These are phyloP conservation scores for Xylaria longipes DNA, from an alignment of 495 filamentous ascomycete species.

Conservation along the genomic window DNA sequence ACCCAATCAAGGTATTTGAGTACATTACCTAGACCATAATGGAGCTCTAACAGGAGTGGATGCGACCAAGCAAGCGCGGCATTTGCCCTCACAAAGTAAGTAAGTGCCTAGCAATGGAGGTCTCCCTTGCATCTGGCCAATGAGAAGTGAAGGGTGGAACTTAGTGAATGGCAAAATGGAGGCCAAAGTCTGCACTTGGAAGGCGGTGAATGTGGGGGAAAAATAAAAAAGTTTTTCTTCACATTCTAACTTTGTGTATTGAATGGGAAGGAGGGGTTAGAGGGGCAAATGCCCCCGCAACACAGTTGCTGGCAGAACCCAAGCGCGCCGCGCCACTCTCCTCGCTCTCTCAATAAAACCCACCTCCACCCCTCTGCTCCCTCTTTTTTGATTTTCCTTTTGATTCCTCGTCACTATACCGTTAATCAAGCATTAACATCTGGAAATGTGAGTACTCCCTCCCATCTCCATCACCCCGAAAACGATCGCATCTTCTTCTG, in stretches of 20 bases:
- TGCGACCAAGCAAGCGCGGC: constrained; percentile 12
- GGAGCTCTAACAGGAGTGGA: neutral
- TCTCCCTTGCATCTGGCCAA: neutral
- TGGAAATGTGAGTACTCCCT: constrained; percentile 29
- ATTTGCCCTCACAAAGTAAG: constrained; percentile 19
- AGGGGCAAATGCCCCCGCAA: constrained; percentile 41
- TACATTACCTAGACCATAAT: neutral
- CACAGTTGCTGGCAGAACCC: constrained; percentile 30
- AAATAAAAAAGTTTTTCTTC: constrained; percentile 22
- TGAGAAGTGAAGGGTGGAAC: neutral
- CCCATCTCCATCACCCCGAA: neutral
- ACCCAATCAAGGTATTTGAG: constrained; percentile 2
- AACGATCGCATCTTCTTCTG: neutral
- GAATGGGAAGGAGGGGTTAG: constrained; percentile 43
- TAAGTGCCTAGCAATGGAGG: neutral
- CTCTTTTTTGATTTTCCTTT: constrained; percentile 38
- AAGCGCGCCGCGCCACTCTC: constrained; percentile 32
- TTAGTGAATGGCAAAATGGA: neutral
- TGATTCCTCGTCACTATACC: constrained; percentile 32
- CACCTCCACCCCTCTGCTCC: constrained; percentile 29
- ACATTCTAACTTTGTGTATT: constrained; percentile 31
- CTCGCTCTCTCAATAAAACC: constrained; percentile 40
- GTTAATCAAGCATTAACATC: constrained; percentile 33
- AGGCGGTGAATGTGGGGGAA: constrained; percentile 32
- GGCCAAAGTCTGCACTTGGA: neutral